Evolutionary conservation across 164 flowering plant genomes (phyloP).

Genomic region (Aristolochia californica): DNA sequence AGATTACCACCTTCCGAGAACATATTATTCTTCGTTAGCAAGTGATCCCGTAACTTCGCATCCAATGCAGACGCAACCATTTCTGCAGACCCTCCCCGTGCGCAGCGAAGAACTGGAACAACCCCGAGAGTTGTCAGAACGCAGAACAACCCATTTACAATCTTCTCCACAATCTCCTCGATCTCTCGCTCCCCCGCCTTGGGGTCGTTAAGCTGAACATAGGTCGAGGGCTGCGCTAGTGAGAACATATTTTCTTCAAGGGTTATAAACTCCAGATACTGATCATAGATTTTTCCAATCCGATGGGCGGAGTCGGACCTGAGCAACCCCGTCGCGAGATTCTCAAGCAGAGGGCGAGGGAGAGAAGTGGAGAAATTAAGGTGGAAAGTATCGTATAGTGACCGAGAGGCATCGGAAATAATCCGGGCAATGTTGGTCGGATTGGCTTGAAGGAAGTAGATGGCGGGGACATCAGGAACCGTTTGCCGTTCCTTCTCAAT

Average conservation of each 20-base stretch:
- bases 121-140: conserved; percentile 80
- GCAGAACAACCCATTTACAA: conserved; percentile 75
- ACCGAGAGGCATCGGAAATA: conserved; percentile 46
- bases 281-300: conserved; percentile 79
- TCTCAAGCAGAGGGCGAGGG: conserved; percentile 73
- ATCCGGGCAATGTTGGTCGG: conserved; percentile 50
- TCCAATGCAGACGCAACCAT: conserved; percentile 88
- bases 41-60: conserved; percentile 72
- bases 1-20: conserved; percentile 73
- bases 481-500: conserved; percentile 90
- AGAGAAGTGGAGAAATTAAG: conserved; percentile 86
- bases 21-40: conserved; percentile 76
- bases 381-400: conserved; percentile 69
- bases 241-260: conserved; percentile 80
- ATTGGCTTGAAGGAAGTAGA: conserved; percentile 70
- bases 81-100: conserved; percentile 92
- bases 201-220: conserved; percentile 85
- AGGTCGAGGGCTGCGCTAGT: conserved; percentile 49
- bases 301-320: conserved; percentile 45
- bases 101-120: conserved; percentile 82
- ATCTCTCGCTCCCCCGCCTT: conserved; percentile 83
- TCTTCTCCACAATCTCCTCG: conserved; percentile 69
- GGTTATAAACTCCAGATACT: conserved; percentile 88
- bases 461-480: conserved; percentile 85
- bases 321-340: conserved; percentile 64